phyloP scores from a whole-genome alignment of 2,329 filamentous ascomycete species.

The Ophiostoma sp. region DNA sequence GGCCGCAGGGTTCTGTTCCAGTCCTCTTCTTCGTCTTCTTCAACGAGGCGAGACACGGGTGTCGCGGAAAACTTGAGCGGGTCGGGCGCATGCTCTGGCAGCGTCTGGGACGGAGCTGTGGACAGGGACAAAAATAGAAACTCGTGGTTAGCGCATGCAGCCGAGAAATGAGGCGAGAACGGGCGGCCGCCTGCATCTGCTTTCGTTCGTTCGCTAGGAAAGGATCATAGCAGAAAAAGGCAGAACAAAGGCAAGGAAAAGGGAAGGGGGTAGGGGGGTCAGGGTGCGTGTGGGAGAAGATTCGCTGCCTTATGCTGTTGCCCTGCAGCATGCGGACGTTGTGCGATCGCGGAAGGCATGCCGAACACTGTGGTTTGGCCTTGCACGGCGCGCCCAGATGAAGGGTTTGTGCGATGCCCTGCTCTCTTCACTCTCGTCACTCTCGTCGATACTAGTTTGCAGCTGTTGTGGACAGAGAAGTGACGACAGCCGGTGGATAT shows the following conservation, averaged over 20 bases:
- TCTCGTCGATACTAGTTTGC: background rate
- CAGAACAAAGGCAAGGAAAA: too few species aligned
- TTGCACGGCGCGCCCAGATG: background rate
- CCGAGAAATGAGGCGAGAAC: background rate
- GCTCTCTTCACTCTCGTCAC: background rate
- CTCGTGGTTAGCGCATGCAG: slow-evolving; percentile 12
- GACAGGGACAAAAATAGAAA: slow-evolving; percentile 18
- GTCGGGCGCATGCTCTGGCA: slow-evolving; percentile 57
- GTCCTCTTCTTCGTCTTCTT: slow-evolving; percentile 55
- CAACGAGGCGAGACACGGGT: slow-evolving; percentile 52
- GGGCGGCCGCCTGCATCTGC: slow-evolving; percentile 5
- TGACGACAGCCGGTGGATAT: background rate
- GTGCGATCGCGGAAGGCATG: slow-evolving; percentile 21
- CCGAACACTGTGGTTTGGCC: background rate
- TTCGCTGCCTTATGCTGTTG: background rate
- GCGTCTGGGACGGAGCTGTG: slow-evolving; percentile 60
- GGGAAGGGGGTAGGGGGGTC: background rate
- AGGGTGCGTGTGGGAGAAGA: background rate
- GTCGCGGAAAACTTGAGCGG: slow-evolving; percentile 54
- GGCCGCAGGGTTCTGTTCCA: slow-evolving; percentile 57
- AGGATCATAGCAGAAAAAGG: background rate
- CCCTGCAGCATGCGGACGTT: slow-evolving; percentile 5
- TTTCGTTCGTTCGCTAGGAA: background rate
- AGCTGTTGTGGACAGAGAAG: background rate
- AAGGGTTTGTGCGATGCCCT: background rate